Conservation (phyloP, 345 rosid genomes). For the Aegle marmelos region DNA sequence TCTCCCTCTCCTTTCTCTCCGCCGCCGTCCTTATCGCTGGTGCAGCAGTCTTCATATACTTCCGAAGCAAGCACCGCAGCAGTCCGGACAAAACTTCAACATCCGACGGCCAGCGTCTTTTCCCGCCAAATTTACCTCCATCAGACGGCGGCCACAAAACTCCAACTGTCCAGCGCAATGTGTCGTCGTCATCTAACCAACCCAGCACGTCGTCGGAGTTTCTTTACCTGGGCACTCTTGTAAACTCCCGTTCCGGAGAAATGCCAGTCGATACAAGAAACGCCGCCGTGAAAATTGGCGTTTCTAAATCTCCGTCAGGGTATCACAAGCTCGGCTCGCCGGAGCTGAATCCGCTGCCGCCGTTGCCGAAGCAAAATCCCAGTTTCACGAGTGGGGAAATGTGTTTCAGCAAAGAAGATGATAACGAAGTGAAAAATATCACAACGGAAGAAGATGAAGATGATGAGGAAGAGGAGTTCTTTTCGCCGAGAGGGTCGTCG, state of each 20-base stretch:
- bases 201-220: slow-evolving; percentile 67
- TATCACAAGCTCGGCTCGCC: slow-evolving; percentile 79
- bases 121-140: slow-evolving; percentile 59
- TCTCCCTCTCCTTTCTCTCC: slow-evolving; percentile 54
- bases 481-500: slow-evolving; percentile 83
- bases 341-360: slow-evolving; percentile 90
- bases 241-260: slow-evolving; percentile 37
- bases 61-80: slow-evolving; percentile 30
- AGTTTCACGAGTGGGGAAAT: slow-evolving; percentile 30
- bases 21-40: slow-evolving; percentile 47
- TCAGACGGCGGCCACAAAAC: slow-evolving; percentile 42
- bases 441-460: slow-evolving; percentile 24
- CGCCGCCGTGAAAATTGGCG: slow-evolving; percentile 40
- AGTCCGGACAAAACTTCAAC: slow-evolving; percentile 37
- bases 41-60: slow-evolving; percentile 39
- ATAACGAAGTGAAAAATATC: slow-evolving; percentile 14
- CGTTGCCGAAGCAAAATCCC: slow-evolving; percentile 52
- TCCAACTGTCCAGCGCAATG: slow-evolving; percentile 31
- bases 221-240: slow-evolving; percentile 80
- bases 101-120: slow-evolving; percentile 62
- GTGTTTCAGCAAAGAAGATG: slow-evolving; percentile 25
- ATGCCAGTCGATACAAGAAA: slow-evolving; percentile 29
- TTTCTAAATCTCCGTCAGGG: slow-evolving; percentile 32
- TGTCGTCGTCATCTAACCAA: slow-evolving; percentile 30
- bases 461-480: slow-evolving; percentile 79